Evolutionary conservation across 805 yeast species (phyloP), one percentile per base, ranked within the genome.

Genomic region (Candida morakotiae): DNA sequence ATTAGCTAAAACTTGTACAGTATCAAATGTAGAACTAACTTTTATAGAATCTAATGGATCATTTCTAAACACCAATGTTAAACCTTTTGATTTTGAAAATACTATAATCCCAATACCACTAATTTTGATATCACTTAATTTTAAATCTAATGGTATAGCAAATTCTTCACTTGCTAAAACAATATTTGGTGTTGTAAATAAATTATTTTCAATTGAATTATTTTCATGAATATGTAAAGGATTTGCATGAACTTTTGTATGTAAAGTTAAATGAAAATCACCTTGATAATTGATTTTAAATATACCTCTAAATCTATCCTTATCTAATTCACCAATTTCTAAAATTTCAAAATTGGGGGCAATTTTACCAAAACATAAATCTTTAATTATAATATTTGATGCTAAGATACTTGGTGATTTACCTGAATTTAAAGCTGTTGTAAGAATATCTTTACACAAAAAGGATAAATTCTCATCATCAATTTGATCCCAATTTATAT

Each of bases 51-150:
- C 95, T 39, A 87, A 67, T 0, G 96, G 96, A 58, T 87, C 96
- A 58, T 87, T 87, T 48, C 89, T 75, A 62, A 87, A 87, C 21
- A 87, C 96, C 28, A 87, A 64, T 0, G 96, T 87, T 39, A 87
- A 69, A 1, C 96, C 96, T 52, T 86, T 86, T 3, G 83, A 71
- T 50, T 84, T 81, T 20, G 83, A 77, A 55, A 84, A 87, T 3
- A 87, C 96, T 43, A 87, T 78, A 37, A 87, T 83, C 17, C 89
- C 87, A 41, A 88, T 87, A 1, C 95, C 93, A 39, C 81, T 76
- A 36, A 87, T 68, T 48, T 73, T 71, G 43, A 87, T 81, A 39
- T 83, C 81, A 28, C 87, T 76, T 37, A 87, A 64, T 27, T 82
- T 81, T 49, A 87, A 67, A 53, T 83, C 85, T 47, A 87, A 68